A percentile compares a stretch with the other conserved stretches of the same genome.
Conservation (phyloP, 441 rosid species). For the Erodium texanum region DNA sequence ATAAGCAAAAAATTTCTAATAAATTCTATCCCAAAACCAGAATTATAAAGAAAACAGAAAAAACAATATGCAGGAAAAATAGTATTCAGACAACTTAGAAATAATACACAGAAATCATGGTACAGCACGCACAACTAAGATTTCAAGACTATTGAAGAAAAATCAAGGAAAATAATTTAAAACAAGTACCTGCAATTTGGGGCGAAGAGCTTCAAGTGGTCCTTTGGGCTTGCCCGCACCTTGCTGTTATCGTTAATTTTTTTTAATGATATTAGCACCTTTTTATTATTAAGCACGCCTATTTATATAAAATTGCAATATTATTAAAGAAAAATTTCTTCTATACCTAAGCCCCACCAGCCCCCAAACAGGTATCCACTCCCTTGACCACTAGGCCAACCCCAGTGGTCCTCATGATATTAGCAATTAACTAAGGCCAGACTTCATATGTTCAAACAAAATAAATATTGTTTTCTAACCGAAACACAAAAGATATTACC, state of each 20-base stretch:
- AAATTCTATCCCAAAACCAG: neutral
- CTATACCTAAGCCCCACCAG: neutral
- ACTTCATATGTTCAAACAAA: constrained; percentile 1
- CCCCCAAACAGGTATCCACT: neutral
- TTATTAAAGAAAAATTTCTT: no score
- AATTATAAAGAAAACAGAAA: no score
- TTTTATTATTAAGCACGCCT: neutral
- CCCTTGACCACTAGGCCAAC: neutral
- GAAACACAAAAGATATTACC: constrained; percentile 37
- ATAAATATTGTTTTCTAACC: neutral
- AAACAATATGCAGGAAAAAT: neutral
- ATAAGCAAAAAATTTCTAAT: neutral
- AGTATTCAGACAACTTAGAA: neutral
- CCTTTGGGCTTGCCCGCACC: constrained; percentile 98
- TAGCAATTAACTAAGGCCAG: neutral
- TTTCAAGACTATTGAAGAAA: neutral
- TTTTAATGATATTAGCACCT: neutral
- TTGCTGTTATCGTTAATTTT: constrained; percentile 52
- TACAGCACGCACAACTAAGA: neutral
- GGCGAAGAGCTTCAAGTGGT: constrained; percentile 97
- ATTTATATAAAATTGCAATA: neutral
- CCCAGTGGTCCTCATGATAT: neutral
- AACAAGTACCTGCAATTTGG: constrained; percentile 74
- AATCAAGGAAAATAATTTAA: neutral
- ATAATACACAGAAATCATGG: neutral